A percentile compares a stretch with the other conserved stretches of the same genome.
phyloP scores from a whole-genome alignment of 2,329 filamentous ascomycete genomes.

The Colletotrichum graminicola region DNA sequence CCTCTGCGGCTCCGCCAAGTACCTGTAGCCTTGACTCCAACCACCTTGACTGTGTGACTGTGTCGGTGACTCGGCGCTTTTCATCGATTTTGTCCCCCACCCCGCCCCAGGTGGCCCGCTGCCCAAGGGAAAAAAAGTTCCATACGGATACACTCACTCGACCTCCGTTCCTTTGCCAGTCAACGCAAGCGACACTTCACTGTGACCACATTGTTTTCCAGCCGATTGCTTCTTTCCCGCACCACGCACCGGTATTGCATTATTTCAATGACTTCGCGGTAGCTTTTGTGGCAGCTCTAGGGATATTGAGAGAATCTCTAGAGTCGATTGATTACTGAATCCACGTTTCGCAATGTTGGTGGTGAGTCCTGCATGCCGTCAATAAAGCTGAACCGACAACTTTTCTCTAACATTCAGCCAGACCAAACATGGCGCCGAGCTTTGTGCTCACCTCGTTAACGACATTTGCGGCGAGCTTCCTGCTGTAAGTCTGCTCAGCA shows the following conservation, averaged over 20 bases:
- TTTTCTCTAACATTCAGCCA: conserved; percentile 47
- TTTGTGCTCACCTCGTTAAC: conserved; percentile 89
- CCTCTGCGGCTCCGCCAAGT: too few species aligned
- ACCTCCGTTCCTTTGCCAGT: conserved; percentile 7
- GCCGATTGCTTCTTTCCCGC: conserved; percentile 11
- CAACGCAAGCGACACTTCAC: conserved; percentile 31
- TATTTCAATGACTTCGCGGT: conserved; percentile 72
- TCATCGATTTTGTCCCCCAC: conserved; percentile 39
- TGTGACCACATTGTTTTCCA: conserved; percentile 10
- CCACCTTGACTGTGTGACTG: conserved; percentile 30
- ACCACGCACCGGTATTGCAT: conserved; percentile 26
- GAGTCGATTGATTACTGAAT: conserved; percentile 68
- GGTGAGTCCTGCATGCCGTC: conserved; percentile 57
- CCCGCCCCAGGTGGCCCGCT: conserved; percentile 40
- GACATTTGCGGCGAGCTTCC: conserved; percentile 93
- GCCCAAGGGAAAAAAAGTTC: conserved; percentile 40
- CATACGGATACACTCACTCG: conserved; percentile 13
- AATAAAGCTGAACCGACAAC: background rate
- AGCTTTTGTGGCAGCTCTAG: conserved; percentile 80
- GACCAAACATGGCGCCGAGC: conserved; percentile 84
- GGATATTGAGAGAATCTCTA: conserved; percentile 84
- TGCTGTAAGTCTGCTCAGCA: conserved; percentile 72
- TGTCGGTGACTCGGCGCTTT: conserved; percentile 37
- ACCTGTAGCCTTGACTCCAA: conserved; percentile 19
- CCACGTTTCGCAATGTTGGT: conserved; percentile 53